Evolutionary conservation across 75 land plant genomes (phyloP).

Genomic region (Pinus taeda): DNA sequence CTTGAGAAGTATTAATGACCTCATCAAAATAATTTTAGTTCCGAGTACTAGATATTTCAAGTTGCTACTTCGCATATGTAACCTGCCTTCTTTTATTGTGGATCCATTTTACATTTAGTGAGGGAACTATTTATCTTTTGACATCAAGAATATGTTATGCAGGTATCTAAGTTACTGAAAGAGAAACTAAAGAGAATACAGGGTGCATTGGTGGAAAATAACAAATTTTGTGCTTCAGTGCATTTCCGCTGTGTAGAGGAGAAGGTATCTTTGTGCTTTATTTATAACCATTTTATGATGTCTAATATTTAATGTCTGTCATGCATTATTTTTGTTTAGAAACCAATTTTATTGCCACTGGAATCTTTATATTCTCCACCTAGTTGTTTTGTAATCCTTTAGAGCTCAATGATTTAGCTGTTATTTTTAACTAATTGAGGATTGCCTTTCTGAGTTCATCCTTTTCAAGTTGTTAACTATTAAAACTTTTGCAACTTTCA

Average conservation of each 20-base stretch:
- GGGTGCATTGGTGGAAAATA: slow-evolving; percentile 40
- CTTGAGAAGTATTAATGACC: neutral
- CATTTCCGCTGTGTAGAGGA: slow-evolving; percentile 44
- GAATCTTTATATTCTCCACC: neutral
- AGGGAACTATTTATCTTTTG: too few relatives aligned
- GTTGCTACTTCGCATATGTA: neutral
- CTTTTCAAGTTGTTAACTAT: neutral
- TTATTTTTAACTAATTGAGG: neutral
- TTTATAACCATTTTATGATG: neutral
- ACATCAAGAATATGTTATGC: neutral
- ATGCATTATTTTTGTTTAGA: neutral
- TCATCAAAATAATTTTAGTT: neutral
- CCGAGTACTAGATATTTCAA: neutral
- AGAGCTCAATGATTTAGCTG: neutral
- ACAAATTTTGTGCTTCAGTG: slow-evolving; percentile 37
- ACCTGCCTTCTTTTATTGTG: too few relatives aligned
- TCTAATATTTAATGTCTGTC: neutral
- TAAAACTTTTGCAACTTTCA: neutral
- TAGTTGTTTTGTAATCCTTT: neutral
- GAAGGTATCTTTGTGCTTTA: slow-evolving; percentile 12
- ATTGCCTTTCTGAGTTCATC: neutral
- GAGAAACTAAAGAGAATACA: slow-evolving; percentile 19
- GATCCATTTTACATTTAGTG: neutral
- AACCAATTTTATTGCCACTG: neutral
- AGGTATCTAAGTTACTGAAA: slow-evolving; percentile 27